These are phyloP conservation scores for Globisporangium radiosum DNA, from an alignment of 352 stramenopile genomes.

Conservation along the genomic window DNA sequence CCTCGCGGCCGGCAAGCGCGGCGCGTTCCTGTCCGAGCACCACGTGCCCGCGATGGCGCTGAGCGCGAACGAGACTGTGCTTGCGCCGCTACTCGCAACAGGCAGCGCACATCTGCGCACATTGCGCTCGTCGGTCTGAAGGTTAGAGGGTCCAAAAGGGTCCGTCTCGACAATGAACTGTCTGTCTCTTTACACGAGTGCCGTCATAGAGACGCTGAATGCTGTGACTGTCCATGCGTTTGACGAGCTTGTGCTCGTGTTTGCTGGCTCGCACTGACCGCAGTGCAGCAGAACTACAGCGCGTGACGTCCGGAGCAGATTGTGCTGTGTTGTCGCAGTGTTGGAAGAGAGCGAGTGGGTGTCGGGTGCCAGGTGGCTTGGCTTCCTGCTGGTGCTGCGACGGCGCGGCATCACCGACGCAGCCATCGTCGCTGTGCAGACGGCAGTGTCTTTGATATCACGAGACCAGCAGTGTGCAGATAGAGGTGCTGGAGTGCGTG, in stretches of 20 bases:
- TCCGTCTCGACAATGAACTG: too few species aligned
- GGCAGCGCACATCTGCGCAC: not conserved
- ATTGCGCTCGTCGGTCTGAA: slow-evolving; percentile 4
- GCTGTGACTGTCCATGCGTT: too few species aligned
- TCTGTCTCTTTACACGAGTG: not conserved
- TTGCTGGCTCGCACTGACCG: not conserved
- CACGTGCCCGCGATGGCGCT: slow-evolving; percentile 41
- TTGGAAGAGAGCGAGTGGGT: not conserved
- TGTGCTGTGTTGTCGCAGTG: not conserved
- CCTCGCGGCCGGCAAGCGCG: slow-evolving; percentile 37
- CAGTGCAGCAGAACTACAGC: not conserved
- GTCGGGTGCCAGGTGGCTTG: not conserved
- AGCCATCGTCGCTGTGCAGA: too few species aligned
- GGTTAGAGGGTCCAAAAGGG: not conserved
- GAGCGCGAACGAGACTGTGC: slow-evolving; percentile 38
- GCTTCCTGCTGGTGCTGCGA: not conserved
- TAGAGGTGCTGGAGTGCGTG: too few species aligned
- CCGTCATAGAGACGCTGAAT: too few species aligned
- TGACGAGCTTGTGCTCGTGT: too few species aligned
- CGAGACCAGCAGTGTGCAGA: too few species aligned
- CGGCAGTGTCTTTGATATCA: too few species aligned
- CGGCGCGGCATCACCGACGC: not conserved
- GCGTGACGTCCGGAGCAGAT: not conserved
- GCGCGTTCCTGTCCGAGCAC: slow-evolving; percentile 36
- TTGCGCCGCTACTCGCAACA: not conserved